Evolutionary conservation across 306 rosid genomes (phyloP).

Genomic region (Dicorynia guianensis): DNA sequence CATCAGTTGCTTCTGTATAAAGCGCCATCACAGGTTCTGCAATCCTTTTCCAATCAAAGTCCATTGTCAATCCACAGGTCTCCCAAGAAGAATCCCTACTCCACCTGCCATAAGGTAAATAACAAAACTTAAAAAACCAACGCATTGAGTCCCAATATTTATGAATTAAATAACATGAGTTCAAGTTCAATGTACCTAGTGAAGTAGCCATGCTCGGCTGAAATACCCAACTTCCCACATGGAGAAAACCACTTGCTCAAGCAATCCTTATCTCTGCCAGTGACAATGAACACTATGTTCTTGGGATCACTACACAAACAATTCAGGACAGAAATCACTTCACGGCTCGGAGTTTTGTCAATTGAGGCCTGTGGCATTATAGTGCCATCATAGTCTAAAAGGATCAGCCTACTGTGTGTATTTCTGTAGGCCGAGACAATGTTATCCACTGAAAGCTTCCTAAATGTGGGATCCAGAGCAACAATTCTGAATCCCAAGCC

Average conservation of each 20-base stretch:
- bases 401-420: conserved; percentile 61
- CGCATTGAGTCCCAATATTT: not conserved
- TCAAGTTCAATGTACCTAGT: conserved; percentile 56
- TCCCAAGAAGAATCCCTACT: conserved; percentile 61
- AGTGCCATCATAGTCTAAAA: conserved; percentile 84
- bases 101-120: conserved; percentile 53
- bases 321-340: conserved; percentile 64
- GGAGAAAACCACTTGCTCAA: conserved; percentile 72
- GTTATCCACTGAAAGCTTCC: conserved; percentile 58
- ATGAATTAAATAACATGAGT: not conserved
- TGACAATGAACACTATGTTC: conserved; percentile 75
- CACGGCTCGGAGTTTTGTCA: conserved; percentile 59
- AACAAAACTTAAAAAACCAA: not conserved
- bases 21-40: conserved; percentile 75
- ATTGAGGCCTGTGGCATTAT: conserved; percentile 59
- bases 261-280: conserved; percentile 73
- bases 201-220: conserved; percentile 83
- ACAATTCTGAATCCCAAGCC: conserved; percentile 69
- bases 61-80: conserved; percentile 52
- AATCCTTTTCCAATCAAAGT: conserved; percentile 66
- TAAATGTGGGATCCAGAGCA: conserved; percentile 66
- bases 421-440: conserved; percentile 50
- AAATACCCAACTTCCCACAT: conserved; percentile 67
- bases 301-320: conserved; percentile 64
- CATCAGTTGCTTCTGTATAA: conserved; percentile 82